phyloP scores from a whole-genome alignment of 1,284 basidiomycete species.

The Ustilago hordei region DNA sequence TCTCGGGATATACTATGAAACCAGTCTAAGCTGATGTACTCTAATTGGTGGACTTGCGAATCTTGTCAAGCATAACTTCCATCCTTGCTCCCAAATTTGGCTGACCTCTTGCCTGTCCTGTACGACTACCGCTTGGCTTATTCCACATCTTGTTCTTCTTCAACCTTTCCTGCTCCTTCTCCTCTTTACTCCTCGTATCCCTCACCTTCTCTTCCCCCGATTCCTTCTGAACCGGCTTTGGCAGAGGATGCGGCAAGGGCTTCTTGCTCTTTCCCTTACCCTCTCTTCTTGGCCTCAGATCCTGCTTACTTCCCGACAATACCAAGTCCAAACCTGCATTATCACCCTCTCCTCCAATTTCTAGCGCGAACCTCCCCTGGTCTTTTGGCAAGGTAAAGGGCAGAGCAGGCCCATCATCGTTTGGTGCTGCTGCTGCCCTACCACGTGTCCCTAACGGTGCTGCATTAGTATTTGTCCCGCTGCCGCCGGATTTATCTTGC shows the following conservation, averaged over 20 bases:
- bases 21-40: background rate
- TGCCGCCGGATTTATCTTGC: constrained; percentile 67
- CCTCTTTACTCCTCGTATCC: constrained; percentile 52
- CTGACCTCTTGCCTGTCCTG: constrained; percentile 62
- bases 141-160: constrained; percentile 63
- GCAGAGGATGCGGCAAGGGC: constrained; percentile 47
- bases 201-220: constrained; percentile 9
- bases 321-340: constrained; percentile 12
- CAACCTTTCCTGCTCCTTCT: constrained; percentile 54
- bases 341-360: constrained; percentile 30
- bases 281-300: constrained; percentile 30
- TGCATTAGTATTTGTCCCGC: constrained; percentile 24
- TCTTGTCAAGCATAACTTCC: constrained; percentile 67
- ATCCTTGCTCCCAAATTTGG: constrained; percentile 66
- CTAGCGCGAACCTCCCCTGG: constrained; percentile 58
- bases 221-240: constrained; percentile 7
- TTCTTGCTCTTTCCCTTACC: constrained; percentile 28
- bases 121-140: constrained; percentile 55
- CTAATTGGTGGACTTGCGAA: constrained; percentile 41
- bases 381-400: constrained; percentile 34
- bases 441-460: constrained; percentile 37
- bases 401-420: constrained; percentile 11
- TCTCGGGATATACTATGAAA: constrained; percentile 23
- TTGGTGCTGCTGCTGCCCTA: constrained; percentile 5
- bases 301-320: constrained; percentile 32